Evolutionary conservation across 352 stramenopile species (phyloP).

Genomic region (Phytophthora pseudosyringae): DNA sequence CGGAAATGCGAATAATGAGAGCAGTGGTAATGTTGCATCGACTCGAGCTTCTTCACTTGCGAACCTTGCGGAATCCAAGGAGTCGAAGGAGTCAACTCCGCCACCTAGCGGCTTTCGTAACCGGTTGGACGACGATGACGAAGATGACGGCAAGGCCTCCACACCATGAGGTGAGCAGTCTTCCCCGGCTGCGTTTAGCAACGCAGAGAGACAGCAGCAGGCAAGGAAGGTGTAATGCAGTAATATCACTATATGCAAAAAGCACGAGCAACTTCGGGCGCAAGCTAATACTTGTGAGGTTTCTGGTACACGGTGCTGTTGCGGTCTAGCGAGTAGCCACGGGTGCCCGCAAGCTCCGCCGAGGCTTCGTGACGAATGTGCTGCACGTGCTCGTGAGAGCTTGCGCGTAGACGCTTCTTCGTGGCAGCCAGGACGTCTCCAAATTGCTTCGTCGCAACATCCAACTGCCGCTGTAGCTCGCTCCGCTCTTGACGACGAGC

Average conservation of each 20-base stretch:
- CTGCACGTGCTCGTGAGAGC: conserved; percentile 64
- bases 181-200: conserved; percentile 7
- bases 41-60: conserved; percentile 19
- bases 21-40: conserved; percentile 9
- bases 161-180: conserved; percentile 40
- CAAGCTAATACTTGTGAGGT: conserved; percentile 28
- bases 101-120: conserved; percentile 29
- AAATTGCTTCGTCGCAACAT: conserved; percentile 60
- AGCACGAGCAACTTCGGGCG: not conserved
- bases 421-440: conserved; percentile 69
- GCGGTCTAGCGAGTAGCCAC: conserved; percentile 62
- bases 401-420: conserved; percentile 60
- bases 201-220: conserved; percentile 19
- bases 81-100: conserved; percentile 33
- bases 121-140: conserved; percentile 52
- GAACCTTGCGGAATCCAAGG: conserved; percentile 24
- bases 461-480: conserved; percentile 52
- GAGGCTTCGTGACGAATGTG: conserved; percentile 69
- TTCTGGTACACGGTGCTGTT: conserved; percentile 76
- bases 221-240: conserved; percentile 24
- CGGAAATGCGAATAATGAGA: conserved; percentile 6
- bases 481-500: conserved; percentile 55
- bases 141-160: conserved; percentile 57
- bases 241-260: conserved; percentile 35
- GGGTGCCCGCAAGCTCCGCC: conserved; percentile 46